phyloP scores from a whole-genome alignment of 805 yeast genomes.

The Cyberlindnera lachancei region DNA sequence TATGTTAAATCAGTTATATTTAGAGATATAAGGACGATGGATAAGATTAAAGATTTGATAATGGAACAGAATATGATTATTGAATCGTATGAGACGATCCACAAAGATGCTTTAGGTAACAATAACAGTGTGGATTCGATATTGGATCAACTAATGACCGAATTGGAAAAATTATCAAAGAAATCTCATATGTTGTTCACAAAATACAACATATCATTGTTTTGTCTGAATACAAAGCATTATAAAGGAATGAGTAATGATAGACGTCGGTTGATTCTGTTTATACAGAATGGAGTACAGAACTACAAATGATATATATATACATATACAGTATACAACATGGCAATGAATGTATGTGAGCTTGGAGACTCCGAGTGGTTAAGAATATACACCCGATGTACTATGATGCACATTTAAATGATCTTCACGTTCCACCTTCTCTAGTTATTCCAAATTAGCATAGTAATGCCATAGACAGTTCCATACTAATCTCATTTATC shows the following conservation, averaged over 20 bases:
- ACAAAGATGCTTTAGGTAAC: too few species aligned
- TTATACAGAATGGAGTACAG: slow-evolving; percentile 4
- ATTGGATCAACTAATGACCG: neutral
- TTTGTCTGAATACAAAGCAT: slow-evolving; percentile 1
- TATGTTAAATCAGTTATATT: slow-evolving; percentile 2
- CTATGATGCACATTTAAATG: slow-evolving; percentile 25
- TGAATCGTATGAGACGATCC: too few species aligned
- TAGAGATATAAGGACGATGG: neutral
- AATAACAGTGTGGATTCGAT: too few species aligned
- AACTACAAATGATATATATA: too few species aligned
- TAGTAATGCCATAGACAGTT: too few species aligned
- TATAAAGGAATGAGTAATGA: slow-evolving; percentile 3
- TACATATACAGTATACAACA: neutral
- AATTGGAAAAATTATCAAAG: slow-evolving; percentile 4
- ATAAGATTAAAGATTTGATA: neutral
- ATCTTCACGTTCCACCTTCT: slow-evolving; percentile 2
- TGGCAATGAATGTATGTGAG: slow-evolving; percentile 15
- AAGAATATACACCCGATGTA: slow-evolving; percentile 17
- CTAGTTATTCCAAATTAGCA: neutral
- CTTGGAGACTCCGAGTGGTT: slow-evolving; percentile 25
- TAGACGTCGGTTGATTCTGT: slow-evolving; percentile 2
- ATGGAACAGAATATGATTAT: neutral
- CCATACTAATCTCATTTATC: too few species aligned
- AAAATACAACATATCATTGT: slow-evolving; percentile 5
- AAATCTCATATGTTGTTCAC: slow-evolving; percentile 2